A percentile compares a stretch with the other conserved stretches of the same genome.
These are phyloP conservation scores for Pulveroboletus sp. DNA, from an alignment of 768 basidiomycete genomes.

Conservation along the genomic window DNA sequence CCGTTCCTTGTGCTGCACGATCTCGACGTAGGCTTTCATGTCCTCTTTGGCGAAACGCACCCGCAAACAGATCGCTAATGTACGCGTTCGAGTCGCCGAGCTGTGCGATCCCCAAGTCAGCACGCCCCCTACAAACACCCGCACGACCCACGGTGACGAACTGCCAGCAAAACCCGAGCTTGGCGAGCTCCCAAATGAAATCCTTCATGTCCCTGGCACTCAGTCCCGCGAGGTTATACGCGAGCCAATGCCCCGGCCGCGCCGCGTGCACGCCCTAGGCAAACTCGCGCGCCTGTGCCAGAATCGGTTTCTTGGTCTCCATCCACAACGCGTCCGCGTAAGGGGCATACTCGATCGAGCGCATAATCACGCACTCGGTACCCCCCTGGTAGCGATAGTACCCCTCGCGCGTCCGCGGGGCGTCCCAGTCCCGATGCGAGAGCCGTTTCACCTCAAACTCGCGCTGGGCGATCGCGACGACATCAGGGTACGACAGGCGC, in stretches of 20 bases:
- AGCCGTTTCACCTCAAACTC: slow-evolving; percentile 69
- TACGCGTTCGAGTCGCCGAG: slow-evolving; percentile 98
- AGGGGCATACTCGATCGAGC: slow-evolving; percentile 88
- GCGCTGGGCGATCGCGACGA: slow-evolving; percentile 70
- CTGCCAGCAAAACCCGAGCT: slow-evolving; percentile 97
- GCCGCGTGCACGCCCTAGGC: slow-evolving; percentile 79
- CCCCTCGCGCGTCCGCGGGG: slow-evolving; percentile 90
- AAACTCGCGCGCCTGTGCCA: slow-evolving; percentile 89
- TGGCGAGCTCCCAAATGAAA: slow-evolving; percentile 91
- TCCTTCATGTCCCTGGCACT: slow-evolving; percentile 78
- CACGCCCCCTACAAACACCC: not conserved
- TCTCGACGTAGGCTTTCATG: slow-evolving; percentile 98
- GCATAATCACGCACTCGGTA: slow-evolving; percentile 89
- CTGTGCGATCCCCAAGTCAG: slow-evolving; percentile 87
- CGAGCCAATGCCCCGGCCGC: slow-evolving; percentile 89
- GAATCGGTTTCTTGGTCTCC: slow-evolving; percentile 95
- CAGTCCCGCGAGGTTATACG: slow-evolving; percentile 94
- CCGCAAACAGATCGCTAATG: slow-evolving; percentile 90
- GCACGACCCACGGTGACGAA: slow-evolving; percentile 77
- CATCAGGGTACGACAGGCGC: slow-evolving; percentile 63
- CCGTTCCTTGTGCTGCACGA: slow-evolving; percentile 88
- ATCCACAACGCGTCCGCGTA: slow-evolving; percentile 93
- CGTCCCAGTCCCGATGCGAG: slow-evolving; percentile 95
- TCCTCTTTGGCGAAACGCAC: slow-evolving; percentile 87
- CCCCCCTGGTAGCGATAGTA: slow-evolving; percentile 98